Conservation (phyloP, 805 yeast genomes). For the Spathaspora arborariae region DNA sequence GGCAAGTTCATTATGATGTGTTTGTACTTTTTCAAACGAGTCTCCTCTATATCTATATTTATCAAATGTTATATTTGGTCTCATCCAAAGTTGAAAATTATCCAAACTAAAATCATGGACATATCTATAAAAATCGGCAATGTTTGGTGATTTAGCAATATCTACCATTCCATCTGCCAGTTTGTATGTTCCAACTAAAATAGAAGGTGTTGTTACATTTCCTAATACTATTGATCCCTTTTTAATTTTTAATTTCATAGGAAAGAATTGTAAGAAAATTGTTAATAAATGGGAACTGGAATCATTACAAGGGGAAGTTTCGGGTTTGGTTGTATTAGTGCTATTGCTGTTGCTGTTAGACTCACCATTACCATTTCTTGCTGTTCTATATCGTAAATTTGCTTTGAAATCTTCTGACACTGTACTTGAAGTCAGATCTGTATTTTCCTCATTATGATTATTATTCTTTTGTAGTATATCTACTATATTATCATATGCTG, state of each 20-base stretch:
- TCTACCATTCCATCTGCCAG: slow-evolving; percentile 58
- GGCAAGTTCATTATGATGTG: slow-evolving; percentile 4
- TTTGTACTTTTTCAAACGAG: slow-evolving; percentile 2
- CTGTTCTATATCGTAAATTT: slow-evolving; percentile 6
- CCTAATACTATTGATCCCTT: slow-evolving; percentile 80
- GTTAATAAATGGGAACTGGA: slow-evolving; percentile 7
- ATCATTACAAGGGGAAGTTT: background rate
- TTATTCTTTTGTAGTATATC: slow-evolving; percentile 23
- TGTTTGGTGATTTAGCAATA: slow-evolving; percentile 40
- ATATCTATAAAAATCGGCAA: slow-evolving; percentile 54
- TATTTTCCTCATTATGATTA: background rate
- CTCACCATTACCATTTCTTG: background rate
- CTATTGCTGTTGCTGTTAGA: background rate
- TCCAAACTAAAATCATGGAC: slow-evolving; percentile 42
- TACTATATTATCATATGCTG: slow-evolving; percentile 67
- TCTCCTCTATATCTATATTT: slow-evolving; percentile 9
- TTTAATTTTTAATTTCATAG: slow-evolving; percentile 55
- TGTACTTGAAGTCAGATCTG: slow-evolving; percentile 7
- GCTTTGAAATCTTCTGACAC: slow-evolving; percentile 5
- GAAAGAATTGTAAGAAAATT: slow-evolving; percentile 42
- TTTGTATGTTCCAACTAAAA: slow-evolving; percentile 59
- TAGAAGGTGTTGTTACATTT: slow-evolving; percentile 69
- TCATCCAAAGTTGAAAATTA: slow-evolving; percentile 56
- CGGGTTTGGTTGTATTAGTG: background rate
- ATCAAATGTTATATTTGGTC: slow-evolving; percentile 67